phyloP scores from a whole-genome alignment of 768 basidiomycete species.

The Calocybe indica region DNA sequence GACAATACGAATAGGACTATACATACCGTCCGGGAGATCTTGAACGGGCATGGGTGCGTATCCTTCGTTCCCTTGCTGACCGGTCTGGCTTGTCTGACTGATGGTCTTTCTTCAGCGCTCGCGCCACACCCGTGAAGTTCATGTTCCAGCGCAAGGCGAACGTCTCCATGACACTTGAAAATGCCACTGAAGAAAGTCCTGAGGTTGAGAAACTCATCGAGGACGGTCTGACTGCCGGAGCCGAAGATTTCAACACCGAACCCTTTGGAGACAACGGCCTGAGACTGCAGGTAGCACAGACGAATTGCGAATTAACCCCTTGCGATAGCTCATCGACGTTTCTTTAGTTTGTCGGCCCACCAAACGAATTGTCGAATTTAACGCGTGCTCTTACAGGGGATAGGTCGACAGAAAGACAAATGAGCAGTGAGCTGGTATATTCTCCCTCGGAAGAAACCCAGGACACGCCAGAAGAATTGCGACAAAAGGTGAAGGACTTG shows the following conservation, averaged over 20 bases:
- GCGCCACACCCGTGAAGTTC: slow-evolving; percentile 56
- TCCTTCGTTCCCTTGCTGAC: background rate
- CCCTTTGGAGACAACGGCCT: too few relatives aligned
- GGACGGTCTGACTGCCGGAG: slow-evolving; percentile 10
- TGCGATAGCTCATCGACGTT: background rate
- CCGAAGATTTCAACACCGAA: slow-evolving; percentile 14
- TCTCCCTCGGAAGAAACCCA: slow-evolving; percentile 35
- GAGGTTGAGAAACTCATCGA: slow-evolving; percentile 26
- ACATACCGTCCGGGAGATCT: slow-evolving; percentile 46
- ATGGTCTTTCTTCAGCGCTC: slow-evolving; percentile 36
- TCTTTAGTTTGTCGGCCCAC: slow-evolving; percentile 39
- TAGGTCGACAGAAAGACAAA: slow-evolving; percentile 22
- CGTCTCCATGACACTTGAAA: slow-evolving; percentile 36
- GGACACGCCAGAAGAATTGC: slow-evolving; percentile 31
- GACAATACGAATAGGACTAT: slow-evolving; percentile 61
- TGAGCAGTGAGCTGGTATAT: slow-evolving; percentile 49
- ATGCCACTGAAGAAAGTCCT: slow-evolving; percentile 30
- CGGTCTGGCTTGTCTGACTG: background rate
- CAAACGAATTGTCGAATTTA: slow-evolving; percentile 31
- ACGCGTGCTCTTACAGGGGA: slow-evolving; percentile 25
- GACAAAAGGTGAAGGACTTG: slow-evolving; percentile 34
- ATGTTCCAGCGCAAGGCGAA: slow-evolving; percentile 56
- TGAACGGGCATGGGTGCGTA: slow-evolving; percentile 42
- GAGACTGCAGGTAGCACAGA: too few relatives aligned
- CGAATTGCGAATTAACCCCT: too few relatives aligned